Evolutionary conservation across 2,329 filamentous ascomycete genomes (phyloP).

Genomic region (Apiospora sp.): DNA sequence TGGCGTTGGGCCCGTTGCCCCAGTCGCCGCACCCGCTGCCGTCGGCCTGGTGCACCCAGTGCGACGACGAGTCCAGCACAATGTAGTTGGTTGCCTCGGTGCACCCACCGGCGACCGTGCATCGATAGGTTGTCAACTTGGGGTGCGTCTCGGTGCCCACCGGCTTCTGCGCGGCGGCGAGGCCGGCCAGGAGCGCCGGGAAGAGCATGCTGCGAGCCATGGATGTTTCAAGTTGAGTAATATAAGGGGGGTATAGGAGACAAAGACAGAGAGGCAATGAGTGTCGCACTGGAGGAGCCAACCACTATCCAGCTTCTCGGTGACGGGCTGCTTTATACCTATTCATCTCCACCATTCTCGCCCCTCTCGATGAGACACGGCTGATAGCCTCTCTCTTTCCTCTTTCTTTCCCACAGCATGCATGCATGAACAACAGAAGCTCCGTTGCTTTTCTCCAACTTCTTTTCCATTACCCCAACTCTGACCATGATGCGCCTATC

Average conservation of each 20-base stretch:
- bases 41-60: constrained; percentile 51
- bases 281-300: background rate
- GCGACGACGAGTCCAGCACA: constrained; percentile 56
- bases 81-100: constrained; percentile 54
- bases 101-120: constrained; percentile 59
- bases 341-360: background rate
- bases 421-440: background rate
- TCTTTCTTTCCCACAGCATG: background rate
- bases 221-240: background rate
- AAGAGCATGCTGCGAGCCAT: constrained; percentile 39
- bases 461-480: background rate
- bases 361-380: background rate
- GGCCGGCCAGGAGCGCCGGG: constrained; percentile 36
- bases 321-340: background rate
- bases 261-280: background rate
- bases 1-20: constrained; percentile 46
- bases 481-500: background rate
- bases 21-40: constrained; percentile 45
- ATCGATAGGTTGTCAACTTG: constrained; percentile 56
- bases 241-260: background rate
- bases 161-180: constrained; percentile 45
- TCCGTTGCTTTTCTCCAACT: background rate
- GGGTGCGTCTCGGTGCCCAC: constrained; percentile 54
- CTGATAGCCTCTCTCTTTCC: background rate
- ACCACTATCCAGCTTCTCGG: background rate